phyloP scores from a whole-genome alignment of 2,329 filamentous ascomycete species.

The Didymella pomorum region DNA sequence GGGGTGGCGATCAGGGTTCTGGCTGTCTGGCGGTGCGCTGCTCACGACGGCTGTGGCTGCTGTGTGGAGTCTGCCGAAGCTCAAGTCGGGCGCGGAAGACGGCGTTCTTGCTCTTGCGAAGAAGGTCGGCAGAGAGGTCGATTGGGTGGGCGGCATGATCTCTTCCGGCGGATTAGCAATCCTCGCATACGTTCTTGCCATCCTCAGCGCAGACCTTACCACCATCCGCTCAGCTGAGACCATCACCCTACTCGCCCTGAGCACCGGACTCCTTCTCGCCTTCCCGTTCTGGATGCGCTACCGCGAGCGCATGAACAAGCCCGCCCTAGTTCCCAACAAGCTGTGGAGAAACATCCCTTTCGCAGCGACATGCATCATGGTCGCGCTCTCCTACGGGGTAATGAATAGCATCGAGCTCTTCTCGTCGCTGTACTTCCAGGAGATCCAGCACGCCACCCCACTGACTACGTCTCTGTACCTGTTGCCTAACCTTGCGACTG shows the following conservation, averaged over 20 bases:
- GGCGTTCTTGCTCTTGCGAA: constrained; percentile 13
- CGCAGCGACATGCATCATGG: constrained; percentile 61
- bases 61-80: constrained; percentile 34
- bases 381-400: constrained; percentile 48
- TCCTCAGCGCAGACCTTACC: constrained; percentile 35
- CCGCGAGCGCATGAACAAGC: constrained; percentile 25
- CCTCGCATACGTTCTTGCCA: constrained; percentile 36
- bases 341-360: constrained; percentile 67
- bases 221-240: constrained; percentile 34
- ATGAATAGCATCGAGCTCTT: constrained; percentile 51
- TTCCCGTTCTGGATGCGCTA: constrained; percentile 47
- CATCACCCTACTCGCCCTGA: constrained; percentile 33
- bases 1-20: constrained; percentile 61
- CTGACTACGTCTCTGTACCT: constrained; percentile 53
- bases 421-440: constrained; percentile 56
- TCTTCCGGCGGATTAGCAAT: constrained; percentile 35
- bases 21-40: constrained; percentile 45
- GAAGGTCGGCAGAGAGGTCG: constrained; percentile 34
- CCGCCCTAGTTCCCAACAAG: constrained; percentile 40
- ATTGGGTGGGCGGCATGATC: constrained; percentile 42
- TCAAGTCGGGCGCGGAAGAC: constrained; percentile 17
- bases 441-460: constrained; percentile 47
- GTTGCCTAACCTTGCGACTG: constrained; percentile 51
- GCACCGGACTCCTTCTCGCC: constrained; percentile 34
- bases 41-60: constrained; percentile 50